phyloP scores from a whole-genome alignment of 78 protist genomes.

The Dictyostelium purpureum region DNA sequence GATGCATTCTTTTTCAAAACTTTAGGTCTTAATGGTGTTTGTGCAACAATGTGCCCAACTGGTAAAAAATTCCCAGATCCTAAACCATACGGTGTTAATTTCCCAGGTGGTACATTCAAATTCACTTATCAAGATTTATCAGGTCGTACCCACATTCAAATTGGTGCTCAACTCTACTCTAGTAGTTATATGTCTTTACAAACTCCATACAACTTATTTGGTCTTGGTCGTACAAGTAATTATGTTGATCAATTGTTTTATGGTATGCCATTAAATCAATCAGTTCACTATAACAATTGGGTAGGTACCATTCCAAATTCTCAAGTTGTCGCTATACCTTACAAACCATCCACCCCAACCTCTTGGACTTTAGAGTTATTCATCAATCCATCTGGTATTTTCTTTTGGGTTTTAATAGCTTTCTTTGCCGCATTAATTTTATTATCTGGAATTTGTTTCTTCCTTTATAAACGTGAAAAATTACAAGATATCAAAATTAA shows the following conservation, averaged over 20 bases:
- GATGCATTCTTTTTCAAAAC: conserved; percentile 87
- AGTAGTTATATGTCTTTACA: conserved; percentile 62
- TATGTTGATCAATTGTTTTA: conserved; percentile 74
- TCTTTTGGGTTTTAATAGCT: conserved; percentile 81
- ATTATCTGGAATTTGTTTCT: conserved; percentile 35
- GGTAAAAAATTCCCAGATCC: conserved; percentile 58
- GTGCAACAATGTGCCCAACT: conserved; percentile 77
- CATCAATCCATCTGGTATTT: conserved; percentile 80
- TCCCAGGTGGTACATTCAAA: conserved; percentile 79
- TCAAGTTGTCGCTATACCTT: conserved; percentile 82
- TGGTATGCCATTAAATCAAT: conserved; percentile 75
- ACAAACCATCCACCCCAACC: conserved; percentile 23
- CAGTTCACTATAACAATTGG: conserved; percentile 76
- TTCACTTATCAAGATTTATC: conserved; percentile 59
- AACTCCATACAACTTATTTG: conserved; percentile 80
- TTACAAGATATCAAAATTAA: conserved; percentile 73
- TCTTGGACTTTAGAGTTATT: conserved; percentile 75
- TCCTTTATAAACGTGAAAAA: conserved; percentile 73
- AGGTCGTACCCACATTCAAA: conserved; percentile 64
- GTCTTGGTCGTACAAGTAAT: conserved; percentile 75
- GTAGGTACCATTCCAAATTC: conserved; percentile 81
- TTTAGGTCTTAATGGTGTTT: conserved; percentile 81
- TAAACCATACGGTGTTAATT: conserved; percentile 84
- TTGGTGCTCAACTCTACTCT: conserved; percentile 74
- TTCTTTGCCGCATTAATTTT: conserved; percentile 50